Evolutionary conservation across 2,329 filamentous ascomycete species (phyloP), one percentile per base, ranked within the genome.

Genomic region (Bipolaris zeicola): DNA sequence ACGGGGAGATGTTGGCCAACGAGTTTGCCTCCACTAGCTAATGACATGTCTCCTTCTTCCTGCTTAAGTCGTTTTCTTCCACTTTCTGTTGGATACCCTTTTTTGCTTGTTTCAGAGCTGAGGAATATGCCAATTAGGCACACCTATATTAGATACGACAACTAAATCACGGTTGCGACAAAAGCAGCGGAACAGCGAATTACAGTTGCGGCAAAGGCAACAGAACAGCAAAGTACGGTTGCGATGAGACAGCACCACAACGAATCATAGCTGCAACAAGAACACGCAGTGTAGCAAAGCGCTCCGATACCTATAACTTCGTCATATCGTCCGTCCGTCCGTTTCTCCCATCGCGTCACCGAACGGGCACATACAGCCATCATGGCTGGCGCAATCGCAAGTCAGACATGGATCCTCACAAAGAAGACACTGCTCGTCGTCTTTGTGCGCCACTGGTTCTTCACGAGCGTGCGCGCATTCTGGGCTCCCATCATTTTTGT

Each of bases 351-450:
- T 20, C 20, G 20, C 20, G 3, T 20, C 20, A 20, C 20, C 20
- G 20, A 20, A 3, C 20, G 63, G 55, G 62, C 55, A 51, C 42
- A 50, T 26, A n/a, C 36, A 13, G 45, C 56, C 42, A 61, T 37
- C 39, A 72, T 71, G 66, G 68, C 63, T 28, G 63, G 66, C 55
- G 65, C 64, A 46, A 78, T 83, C 61, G 59, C 78, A 22, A 74
- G 77, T 39, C 84, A 87, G 73, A 81, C 82, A 67, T 82, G 80
- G 81, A 83, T 83, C 24, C 77, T 87, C 63, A 82, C 79, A 48
- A 76, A 82, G 69, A 87, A 87, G 77, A 86, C 83, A 51, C 72
- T 87, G 41, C 75, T 81, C 18, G 79, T 86, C 49, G 80, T 83
- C 28, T 77, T 85, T 50, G 73, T 81, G 51, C 81, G 84, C 5